Conservation (phyloP, 495 filamentous ascomycete species). For the Viridothelium virens region DNA sequence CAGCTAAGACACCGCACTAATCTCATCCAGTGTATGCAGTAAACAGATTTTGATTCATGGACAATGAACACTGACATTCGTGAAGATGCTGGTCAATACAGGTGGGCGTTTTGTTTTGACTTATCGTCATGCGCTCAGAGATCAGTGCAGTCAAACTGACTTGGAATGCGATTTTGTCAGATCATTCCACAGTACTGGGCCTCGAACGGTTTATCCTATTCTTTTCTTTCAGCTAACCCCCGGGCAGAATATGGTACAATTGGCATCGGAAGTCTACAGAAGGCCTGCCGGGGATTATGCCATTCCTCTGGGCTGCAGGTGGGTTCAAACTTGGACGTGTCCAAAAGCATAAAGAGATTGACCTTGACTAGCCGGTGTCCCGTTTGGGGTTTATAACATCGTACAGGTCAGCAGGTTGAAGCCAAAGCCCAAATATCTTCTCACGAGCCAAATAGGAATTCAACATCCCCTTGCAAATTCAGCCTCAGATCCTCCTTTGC, state of each 20-base stretch:
- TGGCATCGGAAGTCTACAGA: constrained; percentile 63
- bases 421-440: constrained; percentile 11
- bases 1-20: neutral
- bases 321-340: constrained; percentile 21
- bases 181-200: constrained; percentile 6
- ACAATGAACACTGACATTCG: neutral
- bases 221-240: neutral
- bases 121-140: neutral
- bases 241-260: constrained; percentile 56
- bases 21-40: neutral
- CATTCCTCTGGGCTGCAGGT: constrained; percentile 68
- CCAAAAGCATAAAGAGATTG: neutral
- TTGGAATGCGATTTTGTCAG: neutral
- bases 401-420: constrained; percentile 36
- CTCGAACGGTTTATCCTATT: neutral
- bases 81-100: constrained; percentile 7
- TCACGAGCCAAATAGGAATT: constrained; percentile 45
- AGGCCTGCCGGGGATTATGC: constrained; percentile 63
- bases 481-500: constrained; percentile 61
- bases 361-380: constrained; percentile 39
- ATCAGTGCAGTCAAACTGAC: neutral
- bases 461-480: constrained; percentile 66
- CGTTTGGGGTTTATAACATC: constrained; percentile 49
- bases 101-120: neutral
- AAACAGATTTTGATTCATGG: neutral